Evolutionary conservation across 2,329 filamentous ascomycete genomes (phyloP), one percentile per base, ranked within the genome.

Genomic region (Exophiala sp.): DNA sequence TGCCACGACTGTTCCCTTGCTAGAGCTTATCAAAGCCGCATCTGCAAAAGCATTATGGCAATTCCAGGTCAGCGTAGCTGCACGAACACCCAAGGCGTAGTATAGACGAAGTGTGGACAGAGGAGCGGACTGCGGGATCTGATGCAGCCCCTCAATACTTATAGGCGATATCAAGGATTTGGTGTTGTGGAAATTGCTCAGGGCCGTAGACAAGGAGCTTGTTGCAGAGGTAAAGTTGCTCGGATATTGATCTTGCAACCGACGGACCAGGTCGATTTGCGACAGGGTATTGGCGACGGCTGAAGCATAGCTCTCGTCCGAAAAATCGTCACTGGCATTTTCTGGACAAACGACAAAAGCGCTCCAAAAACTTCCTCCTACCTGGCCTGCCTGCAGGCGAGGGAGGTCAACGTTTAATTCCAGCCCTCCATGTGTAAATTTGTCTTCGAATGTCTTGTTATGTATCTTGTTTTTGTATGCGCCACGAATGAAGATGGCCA

Each of bases 361-460:
- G 67, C 87, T 91, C 92, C 91, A 96, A 69, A 96, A 96, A n/a
- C 88, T 85, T 51, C 91, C 92, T 36, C 91, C 91, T 58, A 86
- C 83, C 62, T 79, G 77, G 1, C 91, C 91, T 46, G 82, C 71
- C 34, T 81, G 78, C 44, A 96, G 78, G 4, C 91, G 83, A 1
- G 87, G 85, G 7, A 96, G 74, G 68, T 97, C 92, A 48, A 94
- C 86, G 62, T 97, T 88, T 3, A 78, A 78, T 0, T 69, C 66
- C 47, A 95, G 72, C 1, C 81, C 82, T 32, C 88, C 89, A 18
- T 87, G 74, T 60, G 86, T 80, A 65, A 96, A 96, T 5, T 81
- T 79, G 35, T 84, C 72, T n/a, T 80, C 85, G 72, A 96, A 96
- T 45, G 85, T 82, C 10, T 79, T 71, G 58, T 78, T 75, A 66